A percentile compares a stretch with the other conserved stretches of the same genome.
These are phyloP conservation scores for Starmerella apicola DNA, from an alignment of 805 yeast genomes.

Conservation along the genomic window DNA sequence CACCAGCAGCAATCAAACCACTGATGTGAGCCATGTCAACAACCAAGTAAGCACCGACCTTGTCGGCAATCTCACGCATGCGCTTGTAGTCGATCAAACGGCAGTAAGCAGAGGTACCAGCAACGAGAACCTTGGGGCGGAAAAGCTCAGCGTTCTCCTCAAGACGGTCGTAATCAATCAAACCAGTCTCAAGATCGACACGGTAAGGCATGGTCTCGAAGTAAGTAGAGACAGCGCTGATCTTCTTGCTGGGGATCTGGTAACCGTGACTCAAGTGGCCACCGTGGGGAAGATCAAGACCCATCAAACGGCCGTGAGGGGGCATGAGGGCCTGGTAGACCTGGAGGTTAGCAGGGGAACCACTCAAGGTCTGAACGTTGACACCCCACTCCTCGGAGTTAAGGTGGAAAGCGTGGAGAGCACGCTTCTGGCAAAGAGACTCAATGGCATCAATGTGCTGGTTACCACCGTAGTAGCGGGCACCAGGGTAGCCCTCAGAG, in stretches of 20 bases:
- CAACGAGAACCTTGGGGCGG: conserved; percentile 93
- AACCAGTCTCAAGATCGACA: conserved; percentile 79
- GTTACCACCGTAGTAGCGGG: conserved; percentile 97
- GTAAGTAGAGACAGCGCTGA: conserved; percentile 89
- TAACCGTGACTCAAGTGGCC: conserved; percentile 98
- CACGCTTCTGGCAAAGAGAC: conserved; percentile 84
- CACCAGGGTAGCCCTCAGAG: conserved; percentile 99
- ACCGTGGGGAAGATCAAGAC: conserved; percentile 95
- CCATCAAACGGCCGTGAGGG: conserved; percentile 96
- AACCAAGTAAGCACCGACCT: conserved; percentile 90
- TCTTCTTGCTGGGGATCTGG: conserved; percentile 86
- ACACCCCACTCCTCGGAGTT: conserved; percentile 89
- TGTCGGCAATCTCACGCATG: conserved; percentile 93
- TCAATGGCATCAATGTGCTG: conserved; percentile 94
- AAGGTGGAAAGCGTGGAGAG: conserved; percentile 75
- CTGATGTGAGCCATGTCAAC: conserved; percentile 98
- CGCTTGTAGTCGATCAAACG: conserved; percentile 92
- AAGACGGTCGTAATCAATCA: conserved; percentile 90
- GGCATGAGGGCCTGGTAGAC: conserved; percentile 92
- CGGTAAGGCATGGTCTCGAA: conserved; percentile 99
- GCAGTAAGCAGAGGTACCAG: conserved; percentile 98
- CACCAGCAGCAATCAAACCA: conserved; percentile 91
- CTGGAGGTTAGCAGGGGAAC: conserved; percentile 95
- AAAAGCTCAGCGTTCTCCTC: conserved; percentile 81
- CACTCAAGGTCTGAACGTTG: conserved; percentile 90